phyloP scores from a whole-genome alignment of 2,329 filamentous ascomycete genomes.

The Berkeleyomyces basicola region DNA sequence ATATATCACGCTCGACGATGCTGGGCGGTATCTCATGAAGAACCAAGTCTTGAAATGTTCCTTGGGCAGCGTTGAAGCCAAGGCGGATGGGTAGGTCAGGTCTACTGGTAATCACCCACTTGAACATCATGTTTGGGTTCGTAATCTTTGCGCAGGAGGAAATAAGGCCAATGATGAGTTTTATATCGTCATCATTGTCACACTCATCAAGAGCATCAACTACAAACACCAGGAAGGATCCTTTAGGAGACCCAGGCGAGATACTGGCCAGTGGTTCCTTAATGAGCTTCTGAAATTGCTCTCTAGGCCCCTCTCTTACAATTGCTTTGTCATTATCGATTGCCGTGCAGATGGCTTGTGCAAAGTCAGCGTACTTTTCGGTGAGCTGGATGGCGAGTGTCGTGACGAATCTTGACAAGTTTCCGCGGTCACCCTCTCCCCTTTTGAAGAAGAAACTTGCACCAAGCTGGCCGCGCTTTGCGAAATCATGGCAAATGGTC shows the following conservation, averaged over 20 bases:
- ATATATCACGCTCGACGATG: neutral
- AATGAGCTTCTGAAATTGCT: neutral
- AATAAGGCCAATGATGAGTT: neutral
- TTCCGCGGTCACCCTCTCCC: slow-evolving; percentile 24
- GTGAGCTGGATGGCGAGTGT: slow-evolving; percentile 25
- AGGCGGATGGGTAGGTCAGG: slow-evolving; percentile 17
- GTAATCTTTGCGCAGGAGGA: neutral
- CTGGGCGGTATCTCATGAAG: slow-evolving; percentile 19
- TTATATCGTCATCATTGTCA: neutral
- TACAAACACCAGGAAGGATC: neutral
- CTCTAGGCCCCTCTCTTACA: neutral
- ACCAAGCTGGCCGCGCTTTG: slow-evolving; percentile 15
- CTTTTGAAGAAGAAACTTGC: slow-evolving; percentile 31
- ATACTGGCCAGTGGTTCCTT: neutral
- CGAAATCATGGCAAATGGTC: slow-evolving; percentile 16
- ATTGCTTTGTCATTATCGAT: neutral
- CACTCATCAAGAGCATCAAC: neutral
- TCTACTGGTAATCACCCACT: slow-evolving; percentile 18
- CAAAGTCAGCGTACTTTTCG: neutral
- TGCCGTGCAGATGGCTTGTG: neutral
- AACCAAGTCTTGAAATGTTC: slow-evolving; percentile 24
- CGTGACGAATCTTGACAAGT: slow-evolving; percentile 23
- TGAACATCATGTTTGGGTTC: neutral
- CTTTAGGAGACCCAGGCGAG: neutral
- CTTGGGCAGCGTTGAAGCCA: slow-evolving; percentile 22